These are phyloP conservation scores for Cystofilobasidium bisporidii DNA, from an alignment of 768 basidiomycete species.

Conservation along the genomic window DNA sequence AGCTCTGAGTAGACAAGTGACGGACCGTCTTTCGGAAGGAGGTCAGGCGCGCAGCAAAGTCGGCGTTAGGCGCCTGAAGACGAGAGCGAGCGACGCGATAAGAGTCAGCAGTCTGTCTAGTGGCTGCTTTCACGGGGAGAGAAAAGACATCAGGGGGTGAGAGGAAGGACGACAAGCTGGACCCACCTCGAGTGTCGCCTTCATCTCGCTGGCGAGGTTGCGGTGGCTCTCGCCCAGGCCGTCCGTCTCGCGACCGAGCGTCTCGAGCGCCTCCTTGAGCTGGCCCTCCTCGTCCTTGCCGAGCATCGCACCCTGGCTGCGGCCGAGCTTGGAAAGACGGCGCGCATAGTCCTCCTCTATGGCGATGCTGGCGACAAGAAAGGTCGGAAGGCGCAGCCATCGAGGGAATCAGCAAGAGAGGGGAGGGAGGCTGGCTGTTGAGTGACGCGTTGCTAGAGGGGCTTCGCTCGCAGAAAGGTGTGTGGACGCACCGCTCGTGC, in stretches of 20 bases:
- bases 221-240: slow-evolving; percentile 65
- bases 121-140: slow-evolving; percentile 5
- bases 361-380: slow-evolving; percentile 52
- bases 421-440: background rate
- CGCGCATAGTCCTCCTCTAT: slow-evolving; percentile 97
- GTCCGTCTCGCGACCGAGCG: slow-evolving; percentile 71
- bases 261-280: slow-evolving; percentile 68
- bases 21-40: slow-evolving; percentile 47
- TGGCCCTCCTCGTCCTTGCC: slow-evolving; percentile 92
- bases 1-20: background rate
- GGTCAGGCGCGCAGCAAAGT: slow-evolving; percentile 29
- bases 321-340: slow-evolving; percentile 66
- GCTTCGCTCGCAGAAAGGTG: slow-evolving; percentile 9
- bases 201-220: slow-evolving; percentile 63
- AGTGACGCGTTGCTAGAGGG: background rate
- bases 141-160: background rate
- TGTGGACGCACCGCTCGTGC: slow-evolving; percentile 74
- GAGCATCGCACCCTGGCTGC: slow-evolving; percentile 45
- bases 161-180: background rate
- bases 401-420: background rate
- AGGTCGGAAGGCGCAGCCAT: background rate
- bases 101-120: background rate
- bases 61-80: slow-evolving; percentile 16
- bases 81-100: background rate
- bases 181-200: slow-evolving; percentile 58